Base-by-base conservation (phyloP, 352 stramenopile species). In the Phytophthora constricta region DNA sequence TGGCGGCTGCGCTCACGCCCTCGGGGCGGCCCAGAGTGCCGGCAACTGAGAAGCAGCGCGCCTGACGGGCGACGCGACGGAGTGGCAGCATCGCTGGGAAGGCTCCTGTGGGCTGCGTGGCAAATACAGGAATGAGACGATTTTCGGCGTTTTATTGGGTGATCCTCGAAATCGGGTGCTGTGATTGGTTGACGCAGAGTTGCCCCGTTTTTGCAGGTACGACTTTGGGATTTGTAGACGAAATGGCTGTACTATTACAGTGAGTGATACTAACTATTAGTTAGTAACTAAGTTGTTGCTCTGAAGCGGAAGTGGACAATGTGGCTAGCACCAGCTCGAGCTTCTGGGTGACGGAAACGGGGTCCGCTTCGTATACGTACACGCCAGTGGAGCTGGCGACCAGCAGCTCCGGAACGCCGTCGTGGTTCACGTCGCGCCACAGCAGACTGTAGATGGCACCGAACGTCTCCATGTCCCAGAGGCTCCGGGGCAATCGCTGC, bases 371-470 rank as follows among this genome's bases (percentile, higher is more conserved):
- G 26, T 82, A 81, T 11, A 94, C 75, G 49, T 90, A 92, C 25
- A 94, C 68, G 4, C 84, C 86, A 17, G 82, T 91, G 28, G 82
- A 77, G 25, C 82, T 90, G 1, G 84, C 80, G 4, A 92, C 48
- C 5, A 92, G 61, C 22, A 94, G 51, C 47, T 94, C 86, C 2
- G 74, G 48, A 5, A 91, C 76, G 34, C 84, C 84, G 28, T 94
- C 84, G 47, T 59, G 57, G 50, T 94, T 92, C 13, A 92, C 48
- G 59, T 94, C 86, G 43, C 82, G 60, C 68, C 73, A 85, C 4
- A 81, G 51, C n/a, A 94, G 70, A 55, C 82, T 91, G 73, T 92
- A 94, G 65, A 94, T 83, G 31, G 74, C 60, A 1, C 86, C 86
- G 51, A 91, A 91, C 0, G 70, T 79, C 19, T 89, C 66, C 31